Evolutionary conservation across 2,329 filamentous ascomycete species (phyloP).

Genomic region (Talaromyces sp.): DNA sequence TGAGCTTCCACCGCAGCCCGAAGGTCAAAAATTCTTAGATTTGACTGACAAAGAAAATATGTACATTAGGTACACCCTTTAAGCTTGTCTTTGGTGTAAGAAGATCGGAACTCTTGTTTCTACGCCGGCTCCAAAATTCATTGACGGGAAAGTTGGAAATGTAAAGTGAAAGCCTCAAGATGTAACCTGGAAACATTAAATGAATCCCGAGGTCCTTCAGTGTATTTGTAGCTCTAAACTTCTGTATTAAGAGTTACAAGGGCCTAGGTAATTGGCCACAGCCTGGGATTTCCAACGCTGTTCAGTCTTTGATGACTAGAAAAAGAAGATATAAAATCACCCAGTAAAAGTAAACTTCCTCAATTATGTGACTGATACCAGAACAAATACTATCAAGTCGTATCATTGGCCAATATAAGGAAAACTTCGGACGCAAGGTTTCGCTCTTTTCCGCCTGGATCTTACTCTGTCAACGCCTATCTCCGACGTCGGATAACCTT

Average conservation of each 20-base stretch:
- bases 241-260: too few species aligned
- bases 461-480: not conserved
- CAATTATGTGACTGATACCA: not conserved
- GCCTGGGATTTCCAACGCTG: too few species aligned
- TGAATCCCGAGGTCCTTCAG: too few species aligned
- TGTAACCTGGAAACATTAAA: too few species aligned
- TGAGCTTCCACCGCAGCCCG: constrained; percentile 58
- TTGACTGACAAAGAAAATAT: constrained; percentile 13
- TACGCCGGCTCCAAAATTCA: too few species aligned
- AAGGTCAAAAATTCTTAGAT: constrained; percentile 81
- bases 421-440: not conserved
- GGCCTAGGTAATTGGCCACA: too few species aligned
- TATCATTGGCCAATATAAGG: not conserved
- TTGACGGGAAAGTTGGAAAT: too few species aligned
- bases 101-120: too few species aligned
- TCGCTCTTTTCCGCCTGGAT: not conserved
- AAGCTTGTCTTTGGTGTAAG: not conserved
- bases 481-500: not conserved
- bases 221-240: too few species aligned
- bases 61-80: constrained; percentile 8
- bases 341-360: not conserved
- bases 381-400: not conserved
- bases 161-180: too few species aligned
- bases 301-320: too few species aligned
- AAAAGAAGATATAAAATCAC: too few species aligned